Base-by-base conservation (phyloP, 75 land plant species). In the Ceratopteris richardii region DNA sequence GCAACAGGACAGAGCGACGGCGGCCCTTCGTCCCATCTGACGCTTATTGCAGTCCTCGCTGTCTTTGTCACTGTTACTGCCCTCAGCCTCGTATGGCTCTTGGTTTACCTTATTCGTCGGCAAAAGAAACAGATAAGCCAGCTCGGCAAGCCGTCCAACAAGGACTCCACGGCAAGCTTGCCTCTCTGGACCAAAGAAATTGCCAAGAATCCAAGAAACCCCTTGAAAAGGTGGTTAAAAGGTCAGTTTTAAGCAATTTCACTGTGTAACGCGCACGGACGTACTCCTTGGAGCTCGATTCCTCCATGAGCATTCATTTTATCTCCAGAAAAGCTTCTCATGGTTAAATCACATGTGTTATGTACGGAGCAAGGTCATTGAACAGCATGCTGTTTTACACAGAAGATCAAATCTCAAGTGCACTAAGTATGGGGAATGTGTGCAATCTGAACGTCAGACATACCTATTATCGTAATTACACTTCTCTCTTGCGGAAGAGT, bases 31-130 rank as follows among this genome's bases (percentile, higher is more conserved):
- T 52, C 54, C 16, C 54, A 52, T 14, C 54, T 52, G 12, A 52
- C 54, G 1, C 14, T 52, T 14, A 26, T 26, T 5, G 54, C 54
- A 18, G 27, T 52, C 28, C 29, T 52, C 7, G 54, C 54, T 2
- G 54, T 52, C 54, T 52, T 52, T 14, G 54, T 52, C 28, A 52
- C 54, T 26, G 54, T 52, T 6, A 24, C 54, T 21, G 54, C 54
- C 16, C 54, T 52, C 54, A 52, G 54, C 28, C 54, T 52, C 7
- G 24, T 52, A 6, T 52, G 54, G 29, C 29, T 52, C 28, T 28
- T 52, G 2, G 54, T 52, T 1, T 52, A 23, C 54, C 28, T 52
- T 7, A 52, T 52, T 12, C 18, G 29, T 4, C 2, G 54, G 28
- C 54, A 52, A 23, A 52, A 52, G 54, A 2, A 14, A 28, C 54